Percentiles rank a stretch among this genome's conserved stretches.
phyloP scores from a whole-genome alignment of 257 asterid species.

The Solanum habrochaites region DNA sequence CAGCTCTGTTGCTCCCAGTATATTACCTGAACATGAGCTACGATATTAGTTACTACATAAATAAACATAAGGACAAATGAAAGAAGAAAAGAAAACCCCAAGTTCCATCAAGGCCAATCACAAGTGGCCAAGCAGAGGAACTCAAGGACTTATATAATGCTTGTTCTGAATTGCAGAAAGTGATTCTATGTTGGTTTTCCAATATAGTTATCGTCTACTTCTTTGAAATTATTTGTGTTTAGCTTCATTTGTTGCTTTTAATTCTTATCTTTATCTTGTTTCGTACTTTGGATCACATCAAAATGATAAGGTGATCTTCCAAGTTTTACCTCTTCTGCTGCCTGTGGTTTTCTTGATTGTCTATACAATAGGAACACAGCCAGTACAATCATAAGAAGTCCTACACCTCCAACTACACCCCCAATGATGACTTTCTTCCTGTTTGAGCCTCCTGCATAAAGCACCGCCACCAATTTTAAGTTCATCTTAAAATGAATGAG shows the following conservation, averaged over 20 bases:
- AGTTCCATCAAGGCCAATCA: background rate
- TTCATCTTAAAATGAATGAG: background rate
- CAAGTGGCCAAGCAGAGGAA: background rate
- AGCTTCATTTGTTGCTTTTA: background rate
- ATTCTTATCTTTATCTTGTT: background rate
- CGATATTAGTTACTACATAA: background rate
- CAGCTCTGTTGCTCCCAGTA: slow-evolving; percentile 59
- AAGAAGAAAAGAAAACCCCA: background rate
- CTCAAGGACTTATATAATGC: background rate
- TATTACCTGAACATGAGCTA: slow-evolving; percentile 21
- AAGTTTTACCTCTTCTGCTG: slow-evolving; percentile 25
- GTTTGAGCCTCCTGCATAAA: slow-evolving; percentile 46
- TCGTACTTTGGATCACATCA: background rate
- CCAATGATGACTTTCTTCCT: slow-evolving; percentile 46
- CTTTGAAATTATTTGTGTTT: background rate
- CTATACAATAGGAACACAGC: slow-evolving; percentile 34
- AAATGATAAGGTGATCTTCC: background rate
- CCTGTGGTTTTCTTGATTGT: slow-evolving; percentile 28
- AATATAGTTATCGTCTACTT: background rate
- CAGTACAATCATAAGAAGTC: slow-evolving; percentile 33
- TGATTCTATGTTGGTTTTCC: background rate
- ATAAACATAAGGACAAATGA: background rate
- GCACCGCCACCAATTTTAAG: background rate
- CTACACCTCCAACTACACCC: slow-evolving; percentile 62
- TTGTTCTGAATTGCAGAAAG: background rate